Evolutionary conservation across 1,284 basidiomycete genomes (phyloP).

Genomic region (Heterobasidion annosum): DNA sequence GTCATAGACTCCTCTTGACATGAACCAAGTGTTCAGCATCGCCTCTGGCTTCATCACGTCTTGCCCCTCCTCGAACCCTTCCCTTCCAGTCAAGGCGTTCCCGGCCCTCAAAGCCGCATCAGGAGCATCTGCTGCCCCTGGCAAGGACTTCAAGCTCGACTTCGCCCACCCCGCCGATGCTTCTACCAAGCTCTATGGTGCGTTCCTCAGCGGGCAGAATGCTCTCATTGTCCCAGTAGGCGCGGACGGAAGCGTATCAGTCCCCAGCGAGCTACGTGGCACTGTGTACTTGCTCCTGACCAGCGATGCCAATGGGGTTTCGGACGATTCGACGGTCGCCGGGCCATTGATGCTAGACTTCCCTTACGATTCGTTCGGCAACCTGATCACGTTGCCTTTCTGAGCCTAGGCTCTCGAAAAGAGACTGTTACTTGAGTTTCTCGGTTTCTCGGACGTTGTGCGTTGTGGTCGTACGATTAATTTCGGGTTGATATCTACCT

Average conservation of each 20-base stretch:
- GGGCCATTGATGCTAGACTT: slow-evolving; percentile 23
- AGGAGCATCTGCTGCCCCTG: slow-evolving; percentile 14
- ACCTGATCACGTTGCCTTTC: neutral
- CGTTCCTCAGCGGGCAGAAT: slow-evolving; percentile 28
- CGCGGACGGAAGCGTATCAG: slow-evolving; percentile 19
- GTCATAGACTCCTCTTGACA: neutral
- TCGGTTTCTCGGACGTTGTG: too few species aligned
- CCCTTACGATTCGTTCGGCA: slow-evolving; percentile 12
- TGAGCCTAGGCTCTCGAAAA: neutral
- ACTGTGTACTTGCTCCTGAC: slow-evolving; percentile 22
- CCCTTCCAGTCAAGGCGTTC: neutral
- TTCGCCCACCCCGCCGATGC: slow-evolving; percentile 13
- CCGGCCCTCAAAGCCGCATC: slow-evolving; percentile 4
- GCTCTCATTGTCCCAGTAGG: slow-evolving; percentile 23
- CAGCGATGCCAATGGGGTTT: slow-evolving; percentile 15
- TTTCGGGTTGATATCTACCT: too few species aligned
- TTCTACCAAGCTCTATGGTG: slow-evolving; percentile 23
- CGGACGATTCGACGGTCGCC: slow-evolving; percentile 16
- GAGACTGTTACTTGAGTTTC: too few species aligned
- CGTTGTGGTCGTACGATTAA: too few species aligned
- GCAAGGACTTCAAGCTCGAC: slow-evolving; percentile 19
- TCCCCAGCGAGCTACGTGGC: slow-evolving; percentile 21
- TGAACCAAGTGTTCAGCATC: neutral
- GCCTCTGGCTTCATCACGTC: neutral
- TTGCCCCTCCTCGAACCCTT: neutral